Evolutionary conservation across 2,329 filamentous ascomycete genomes (phyloP).

Genomic region (Fusarium phyllophilum): DNA sequence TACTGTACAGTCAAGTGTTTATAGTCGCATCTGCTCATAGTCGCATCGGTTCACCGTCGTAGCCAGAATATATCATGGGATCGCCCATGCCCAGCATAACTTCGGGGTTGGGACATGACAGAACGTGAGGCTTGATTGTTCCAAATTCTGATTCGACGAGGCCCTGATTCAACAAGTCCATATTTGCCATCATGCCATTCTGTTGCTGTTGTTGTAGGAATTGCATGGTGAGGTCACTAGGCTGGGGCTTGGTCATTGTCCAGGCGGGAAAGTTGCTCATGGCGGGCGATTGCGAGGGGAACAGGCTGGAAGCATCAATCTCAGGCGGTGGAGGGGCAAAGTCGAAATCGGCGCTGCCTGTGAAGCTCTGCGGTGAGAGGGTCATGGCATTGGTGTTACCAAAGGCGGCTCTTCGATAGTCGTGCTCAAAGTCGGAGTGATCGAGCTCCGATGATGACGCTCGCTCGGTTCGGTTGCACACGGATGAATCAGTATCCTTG

Average conservation of each 20-base stretch:
- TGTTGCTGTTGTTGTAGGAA: slow-evolving; percentile 57
- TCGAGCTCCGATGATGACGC: slow-evolving; percentile 66
- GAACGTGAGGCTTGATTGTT: slow-evolving; percentile 65
- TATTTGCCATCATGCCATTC: slow-evolving; percentile 54
- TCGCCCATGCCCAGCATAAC: slow-evolving; percentile 68
- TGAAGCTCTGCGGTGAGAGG: slow-evolving; percentile 65
- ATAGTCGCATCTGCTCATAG: slow-evolving; percentile 41
- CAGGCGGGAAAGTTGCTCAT: slow-evolving; percentile 49
- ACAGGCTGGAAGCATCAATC: slow-evolving; percentile 49
- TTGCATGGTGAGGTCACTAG: slow-evolving; percentile 50
- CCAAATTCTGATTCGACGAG: slow-evolving; percentile 63
- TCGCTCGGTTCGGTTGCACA: slow-evolving; percentile 53
- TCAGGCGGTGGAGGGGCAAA: slow-evolving; percentile 49
- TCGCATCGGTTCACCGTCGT: slow-evolving; percentile 57
- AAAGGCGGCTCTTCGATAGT: slow-evolving; percentile 62
- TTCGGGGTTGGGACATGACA: slow-evolving; percentile 63
- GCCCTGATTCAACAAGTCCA: slow-evolving; percentile 60
- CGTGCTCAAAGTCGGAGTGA: slow-evolving; percentile 65
- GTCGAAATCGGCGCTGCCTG: slow-evolving; percentile 51
- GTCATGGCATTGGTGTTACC: slow-evolving; percentile 57
- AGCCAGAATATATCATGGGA: slow-evolving; percentile 67
- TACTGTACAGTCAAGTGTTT: slow-evolving; percentile 36
- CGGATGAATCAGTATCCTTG: slow-evolving; percentile 42
- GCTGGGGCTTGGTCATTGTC: slow-evolving; percentile 44
- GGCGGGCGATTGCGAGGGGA: slow-evolving; percentile 50